Evolutionary conservation across 1,284 basidiomycete species (phyloP).

Genomic region (Neotropicomus parvogracilis): DNA sequence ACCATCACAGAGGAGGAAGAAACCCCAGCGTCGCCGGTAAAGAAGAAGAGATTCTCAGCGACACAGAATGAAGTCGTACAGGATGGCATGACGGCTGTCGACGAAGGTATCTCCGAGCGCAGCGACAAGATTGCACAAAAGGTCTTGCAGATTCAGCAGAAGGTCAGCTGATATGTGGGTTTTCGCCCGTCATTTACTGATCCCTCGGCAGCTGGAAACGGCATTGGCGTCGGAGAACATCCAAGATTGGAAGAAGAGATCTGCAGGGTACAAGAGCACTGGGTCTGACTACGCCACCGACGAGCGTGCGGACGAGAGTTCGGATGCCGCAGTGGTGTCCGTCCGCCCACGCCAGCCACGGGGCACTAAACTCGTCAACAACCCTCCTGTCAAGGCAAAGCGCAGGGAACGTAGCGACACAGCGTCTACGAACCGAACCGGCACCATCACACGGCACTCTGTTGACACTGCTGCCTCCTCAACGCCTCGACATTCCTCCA

Average conservation of each 20-base stretch:
- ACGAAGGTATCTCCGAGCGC: conserved; percentile 76
- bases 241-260: conserved; percentile 40
- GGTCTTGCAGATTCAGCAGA: conserved; percentile 78
- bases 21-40: conserved; percentile 37
- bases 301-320: conserved; percentile 34
- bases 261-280: conserved; percentile 22
- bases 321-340: conserved; percentile 30
- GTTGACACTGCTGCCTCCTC: conserved; percentile 23
- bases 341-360: conserved; percentile 27
- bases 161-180: conserved; percentile 43
- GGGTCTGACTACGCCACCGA: conserved; percentile 32
- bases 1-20: conserved; percentile 58
- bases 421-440: conserved; percentile 29
- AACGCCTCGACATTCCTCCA: conserved; percentile 33
- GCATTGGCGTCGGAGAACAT: conserved; percentile 60
- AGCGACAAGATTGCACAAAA: conserved; percentile 82
- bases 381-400: conserved; percentile 30
- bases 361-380: conserved; percentile 31
- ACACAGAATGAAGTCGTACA: conserved; percentile 56
- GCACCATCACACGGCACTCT: conserved; percentile 25
- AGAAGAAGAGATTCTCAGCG: conserved; percentile 74
- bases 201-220: conserved; percentile 55
- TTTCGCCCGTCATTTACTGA: conserved; percentile 8
- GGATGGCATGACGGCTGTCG: conserved; percentile 77
- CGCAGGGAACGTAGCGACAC: conserved; percentile 37